phyloP scores from a whole-genome alignment of 2,329 filamentous ascomycete genomes.

The Aquanectria penicillioides region DNA sequence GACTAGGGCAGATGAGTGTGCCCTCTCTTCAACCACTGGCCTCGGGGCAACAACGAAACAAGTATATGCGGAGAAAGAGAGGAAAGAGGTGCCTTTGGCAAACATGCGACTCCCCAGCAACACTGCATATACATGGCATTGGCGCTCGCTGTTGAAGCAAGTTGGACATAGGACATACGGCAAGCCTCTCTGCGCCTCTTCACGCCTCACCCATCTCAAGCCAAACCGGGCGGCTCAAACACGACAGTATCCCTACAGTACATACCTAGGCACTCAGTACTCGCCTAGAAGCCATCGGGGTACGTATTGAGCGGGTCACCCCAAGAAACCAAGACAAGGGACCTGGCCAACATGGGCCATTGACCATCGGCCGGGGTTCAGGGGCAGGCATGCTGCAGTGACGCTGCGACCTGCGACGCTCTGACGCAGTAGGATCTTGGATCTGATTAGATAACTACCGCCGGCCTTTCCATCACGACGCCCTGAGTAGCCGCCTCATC shows the following conservation, averaged over 20 bases:
- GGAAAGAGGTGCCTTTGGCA: background rate
- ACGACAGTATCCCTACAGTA: background rate
- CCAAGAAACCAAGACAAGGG: background rate
- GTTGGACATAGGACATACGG: no score
- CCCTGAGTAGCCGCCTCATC: background rate
- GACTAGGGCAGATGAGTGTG: background rate
- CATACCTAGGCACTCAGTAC: no score
- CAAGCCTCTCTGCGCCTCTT: no score
- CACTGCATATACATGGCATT: no score
- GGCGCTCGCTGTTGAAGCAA: no score
- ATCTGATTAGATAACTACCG: conserved; percentile 43
- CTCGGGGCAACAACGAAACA: no score
- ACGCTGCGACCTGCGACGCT: conserved; percentile 16
- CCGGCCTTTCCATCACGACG: conserved; percentile 17
- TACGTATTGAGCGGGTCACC: conserved; percentile 7
- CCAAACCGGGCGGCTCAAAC: no score
- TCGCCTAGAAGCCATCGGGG: no score
- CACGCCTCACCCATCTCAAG: no score
- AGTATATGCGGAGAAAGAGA: background rate
- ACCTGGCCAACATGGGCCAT: conserved; percentile 1
- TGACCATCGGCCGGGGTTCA: conserved; percentile 9
- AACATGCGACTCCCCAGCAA: no score
- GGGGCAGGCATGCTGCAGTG: conserved; percentile 12
- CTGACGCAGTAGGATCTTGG: conserved; percentile 18
- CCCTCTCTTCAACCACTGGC: no score